phyloP scores from a whole-genome alignment of 2,329 filamentous ascomycete species.

The Colletotrichum camelliae region DNA sequence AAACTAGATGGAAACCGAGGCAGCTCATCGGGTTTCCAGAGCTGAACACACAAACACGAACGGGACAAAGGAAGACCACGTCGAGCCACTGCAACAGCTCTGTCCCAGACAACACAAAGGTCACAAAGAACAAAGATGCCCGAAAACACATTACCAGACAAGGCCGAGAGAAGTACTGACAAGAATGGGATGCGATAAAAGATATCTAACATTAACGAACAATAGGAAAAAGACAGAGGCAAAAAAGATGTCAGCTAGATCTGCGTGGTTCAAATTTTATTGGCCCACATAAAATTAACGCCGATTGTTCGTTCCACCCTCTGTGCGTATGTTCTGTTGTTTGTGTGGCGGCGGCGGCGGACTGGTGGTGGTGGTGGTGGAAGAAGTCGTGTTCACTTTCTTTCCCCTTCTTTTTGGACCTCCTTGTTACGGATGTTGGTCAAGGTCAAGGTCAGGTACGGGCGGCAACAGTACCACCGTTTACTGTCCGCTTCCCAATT shows the following conservation, averaged over 20 bases:
- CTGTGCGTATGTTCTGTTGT: neutral
- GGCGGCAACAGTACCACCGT: neutral
- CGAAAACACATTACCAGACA: no score
- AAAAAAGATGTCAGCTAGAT: neutral
- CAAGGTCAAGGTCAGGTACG: neutral
- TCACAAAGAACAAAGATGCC: no score
- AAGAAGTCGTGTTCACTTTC: no score
- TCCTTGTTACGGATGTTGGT: neutral
- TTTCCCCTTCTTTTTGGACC: no score
- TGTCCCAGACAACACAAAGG: neutral
- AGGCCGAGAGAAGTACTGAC: no score
- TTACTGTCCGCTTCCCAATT: neutral
- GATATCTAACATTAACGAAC: neutral
- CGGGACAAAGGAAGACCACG: neutral
- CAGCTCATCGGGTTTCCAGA: neutral
- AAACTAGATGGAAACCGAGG: neutral
- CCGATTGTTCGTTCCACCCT: neutral
- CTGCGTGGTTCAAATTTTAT: constrained; percentile 15
- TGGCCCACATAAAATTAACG: constrained; percentile 3
- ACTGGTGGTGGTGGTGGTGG: neutral
- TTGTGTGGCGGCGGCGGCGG: neutral
- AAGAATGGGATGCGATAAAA: neutral
- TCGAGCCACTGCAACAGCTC: no score
- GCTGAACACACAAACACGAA: neutral
- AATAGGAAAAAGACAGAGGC: neutral